Evolutionary conservation across 495 filamentous ascomycete species (phyloP).

Genomic region (Aspergillus homomorphus): DNA sequence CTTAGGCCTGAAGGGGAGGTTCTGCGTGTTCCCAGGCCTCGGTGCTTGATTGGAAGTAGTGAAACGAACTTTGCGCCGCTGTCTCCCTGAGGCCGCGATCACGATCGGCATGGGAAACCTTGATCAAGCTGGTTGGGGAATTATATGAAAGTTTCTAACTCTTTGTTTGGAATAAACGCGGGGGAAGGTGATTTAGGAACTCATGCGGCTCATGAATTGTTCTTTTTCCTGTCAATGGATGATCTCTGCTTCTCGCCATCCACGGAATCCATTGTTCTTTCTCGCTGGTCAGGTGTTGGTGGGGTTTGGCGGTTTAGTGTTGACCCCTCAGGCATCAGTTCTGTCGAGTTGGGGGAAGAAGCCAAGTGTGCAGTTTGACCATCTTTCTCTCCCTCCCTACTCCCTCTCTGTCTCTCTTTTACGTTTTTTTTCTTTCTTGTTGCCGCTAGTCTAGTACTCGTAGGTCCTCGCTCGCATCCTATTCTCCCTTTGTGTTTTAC

Average conservation of each 20-base stretch:
- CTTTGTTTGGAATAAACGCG: not conserved
- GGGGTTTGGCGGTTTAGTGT: not conserved
- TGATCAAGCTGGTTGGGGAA: not conserved
- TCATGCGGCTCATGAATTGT: constrained; percentile 8
- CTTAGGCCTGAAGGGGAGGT: constrained; percentile 10
- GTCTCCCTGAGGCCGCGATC: constrained; percentile 31
- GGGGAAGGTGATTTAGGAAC: not conserved
- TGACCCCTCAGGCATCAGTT: constrained; percentile 5
- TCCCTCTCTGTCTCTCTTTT: not conserved
- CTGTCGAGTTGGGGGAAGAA: constrained; percentile 12
- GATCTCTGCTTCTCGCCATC: not conserved
- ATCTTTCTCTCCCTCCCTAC: not conserved
- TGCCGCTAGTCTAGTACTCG: not conserved
- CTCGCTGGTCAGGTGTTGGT: constrained; percentile 1
- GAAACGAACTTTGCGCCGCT: constrained; percentile 44
- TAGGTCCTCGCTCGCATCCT: not conserved
- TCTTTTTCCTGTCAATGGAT: constrained; percentile 7
- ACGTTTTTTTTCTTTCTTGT: not conserved
- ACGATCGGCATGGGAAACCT: constrained; percentile 31
- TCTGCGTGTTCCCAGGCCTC: constrained; percentile 12
- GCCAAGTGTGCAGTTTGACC: constrained; percentile 13
- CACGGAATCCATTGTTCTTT: constrained; percentile 21
- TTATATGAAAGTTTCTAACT: constrained; percentile 10
- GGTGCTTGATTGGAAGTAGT: constrained; percentile 18
- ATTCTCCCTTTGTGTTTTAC: not conserved